A percentile compares a stretch with the other conserved stretches of the same genome.
These are phyloP conservation scores for Herpetomonas tarakana DNA, from an alignment of 208 protist species.

Conservation along the genomic window DNA sequence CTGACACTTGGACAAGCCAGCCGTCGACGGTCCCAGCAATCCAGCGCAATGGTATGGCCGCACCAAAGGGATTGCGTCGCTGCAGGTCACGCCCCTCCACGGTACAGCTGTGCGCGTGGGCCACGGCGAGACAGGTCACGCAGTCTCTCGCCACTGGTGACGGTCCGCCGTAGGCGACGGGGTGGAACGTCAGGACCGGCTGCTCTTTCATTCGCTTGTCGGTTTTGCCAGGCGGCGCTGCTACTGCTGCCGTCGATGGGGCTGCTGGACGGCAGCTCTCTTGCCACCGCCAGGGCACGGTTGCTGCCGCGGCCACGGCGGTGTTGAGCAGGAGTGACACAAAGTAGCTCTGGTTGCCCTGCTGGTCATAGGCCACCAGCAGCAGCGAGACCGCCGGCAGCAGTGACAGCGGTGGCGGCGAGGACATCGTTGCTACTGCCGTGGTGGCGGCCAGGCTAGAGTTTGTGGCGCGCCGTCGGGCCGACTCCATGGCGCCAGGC, in stretches of 20 bases:
- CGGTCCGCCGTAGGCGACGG: constrained; percentile 14
- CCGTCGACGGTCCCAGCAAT: constrained; percentile 69
- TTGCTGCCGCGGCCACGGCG: constrained; percentile 3
- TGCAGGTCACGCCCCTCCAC: constrained; percentile 4
- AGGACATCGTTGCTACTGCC: too few species aligned
- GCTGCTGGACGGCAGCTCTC: too few species aligned
- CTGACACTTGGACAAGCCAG: constrained; percentile 20
- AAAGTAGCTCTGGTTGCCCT: constrained; percentile 41
- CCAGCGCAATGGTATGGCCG: constrained; percentile 46
- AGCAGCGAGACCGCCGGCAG: constrained; percentile 14
- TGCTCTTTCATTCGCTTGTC: background rate
- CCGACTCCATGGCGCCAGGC: background rate
- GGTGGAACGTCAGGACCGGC: background rate
- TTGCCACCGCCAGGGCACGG: background rate
- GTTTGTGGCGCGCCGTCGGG: background rate
- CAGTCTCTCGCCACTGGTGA: constrained; percentile 44
- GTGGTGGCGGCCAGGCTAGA: constrained; percentile 2
- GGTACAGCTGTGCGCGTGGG: background rate
- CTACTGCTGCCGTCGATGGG: too few species aligned
- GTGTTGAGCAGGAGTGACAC: constrained; percentile 25
- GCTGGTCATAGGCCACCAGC: constrained; percentile 54
- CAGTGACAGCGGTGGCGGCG: background rate
- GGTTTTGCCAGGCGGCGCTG: background rate
- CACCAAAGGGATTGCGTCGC: constrained; percentile 34
- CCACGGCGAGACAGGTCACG: constrained; percentile 40